Base-by-base conservation (phyloP, 164 flowering plant genomes). In the Liriodendron chinense region DNA sequence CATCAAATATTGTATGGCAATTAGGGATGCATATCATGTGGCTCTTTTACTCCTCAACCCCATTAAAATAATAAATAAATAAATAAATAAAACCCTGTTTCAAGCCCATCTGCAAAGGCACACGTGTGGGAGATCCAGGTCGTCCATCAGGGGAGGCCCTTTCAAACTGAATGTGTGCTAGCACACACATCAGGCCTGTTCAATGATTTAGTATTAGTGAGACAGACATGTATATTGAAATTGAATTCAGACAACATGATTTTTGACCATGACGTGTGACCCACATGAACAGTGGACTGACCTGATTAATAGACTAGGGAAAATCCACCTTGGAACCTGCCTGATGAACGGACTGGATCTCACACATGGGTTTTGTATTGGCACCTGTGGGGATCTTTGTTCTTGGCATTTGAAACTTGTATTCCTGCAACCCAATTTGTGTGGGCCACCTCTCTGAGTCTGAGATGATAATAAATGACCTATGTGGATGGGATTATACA, bases 11-110 rank as follows among this genome's bases (percentile, higher is more conserved):
- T 76, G 81, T 59, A 69, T 77, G 76, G 74, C 72, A 57, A 77
- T 34, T 77, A 78, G 80, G 81, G 83, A 80, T 74, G 75, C 82
- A 82, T 76, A 78, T 82, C 81, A 82, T 78, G 78, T 80, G 86
- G 72, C 74, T 76, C 76, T 76, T 65, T 65, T 57, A 23, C 47
- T 13, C 1, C 9, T 18, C 23, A 12, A 56, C 61, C 20, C 61
- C 61, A 12, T 12, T 56, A 10, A 56, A 56, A 10, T 13, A 56
- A 34, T 3, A 4, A 34, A 34, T 0, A 4, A 34, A 34, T 3
- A 34, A 3, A 34, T 2, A 4, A 34, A 34, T 3, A 34, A 3
- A 34, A 0, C 43, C 43, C 43, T 3, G 43, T 34, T 34, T 34
- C 43, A 34, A 34, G 43, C 43, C 43, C 43, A 34, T 34, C 43